Percentiles rank a stretch among this genome's conserved stretches.
Evolutionary conservation across 106 monocot genomes (phyloP).

Genomic region (Triglochin maritima): DNA sequence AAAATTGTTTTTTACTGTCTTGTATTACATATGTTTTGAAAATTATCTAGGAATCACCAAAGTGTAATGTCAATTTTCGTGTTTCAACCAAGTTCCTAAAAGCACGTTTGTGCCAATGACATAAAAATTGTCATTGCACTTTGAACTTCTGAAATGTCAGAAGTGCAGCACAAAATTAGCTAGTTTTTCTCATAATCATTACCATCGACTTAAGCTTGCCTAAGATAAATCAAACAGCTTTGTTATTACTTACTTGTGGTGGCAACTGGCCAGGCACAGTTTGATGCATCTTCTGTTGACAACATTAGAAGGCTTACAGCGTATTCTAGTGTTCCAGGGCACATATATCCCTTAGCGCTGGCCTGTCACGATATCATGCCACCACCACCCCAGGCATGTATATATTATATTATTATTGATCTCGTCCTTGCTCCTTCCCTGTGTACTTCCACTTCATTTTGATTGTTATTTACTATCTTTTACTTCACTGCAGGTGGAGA

Average conservation of each 20-base stretch:
- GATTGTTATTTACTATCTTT: not conserved
- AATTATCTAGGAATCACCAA: too few relatives aligned
- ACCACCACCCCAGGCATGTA: conserved; percentile 66
- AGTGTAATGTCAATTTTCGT: too few relatives aligned
- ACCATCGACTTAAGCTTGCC: too few relatives aligned
- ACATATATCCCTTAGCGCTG: conserved; percentile 78
- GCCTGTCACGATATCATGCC: conserved; percentile 88
- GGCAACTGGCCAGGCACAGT: conserved; percentile 42
- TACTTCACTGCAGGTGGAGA: conserved; percentile 56
- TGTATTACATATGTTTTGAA: too few relatives aligned
- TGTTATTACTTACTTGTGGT: not conserved
- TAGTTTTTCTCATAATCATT: not conserved
- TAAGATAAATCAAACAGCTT: not conserved
- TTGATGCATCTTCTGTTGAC: conserved; percentile 82
- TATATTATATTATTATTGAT: not conserved
- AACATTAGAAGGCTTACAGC: conserved; percentile 89
- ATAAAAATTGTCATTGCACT: too few relatives aligned
- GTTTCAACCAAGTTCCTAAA: too few relatives aligned
- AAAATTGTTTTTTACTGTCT: too few relatives aligned
- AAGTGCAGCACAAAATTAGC: too few relatives aligned
- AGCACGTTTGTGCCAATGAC: too few relatives aligned
- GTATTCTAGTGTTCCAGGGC: conserved; percentile 58
- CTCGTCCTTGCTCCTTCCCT: not conserved
- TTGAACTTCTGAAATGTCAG: too few relatives aligned
- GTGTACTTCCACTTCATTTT: not conserved